phyloP scores from a whole-genome alignment of 306 rosid species.

The Crataegus laevigata region DNA sequence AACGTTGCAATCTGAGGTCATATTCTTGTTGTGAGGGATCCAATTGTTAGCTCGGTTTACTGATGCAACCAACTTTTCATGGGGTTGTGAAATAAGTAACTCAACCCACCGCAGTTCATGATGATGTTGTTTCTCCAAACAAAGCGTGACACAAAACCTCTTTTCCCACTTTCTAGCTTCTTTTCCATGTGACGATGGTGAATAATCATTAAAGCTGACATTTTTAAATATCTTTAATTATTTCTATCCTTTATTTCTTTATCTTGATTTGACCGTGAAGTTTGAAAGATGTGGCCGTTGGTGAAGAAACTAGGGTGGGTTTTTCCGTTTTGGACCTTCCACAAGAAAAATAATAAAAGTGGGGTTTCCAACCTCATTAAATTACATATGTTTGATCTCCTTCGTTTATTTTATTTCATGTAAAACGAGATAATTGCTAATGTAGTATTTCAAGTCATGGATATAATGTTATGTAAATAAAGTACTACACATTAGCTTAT shows the following conservation, averaged over 20 bases:
- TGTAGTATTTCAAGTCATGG: background rate
- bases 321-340: background rate
- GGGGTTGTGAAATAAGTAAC: conserved; percentile 24
- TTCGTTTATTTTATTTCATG: too few relatives aligned
- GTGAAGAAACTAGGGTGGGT: background rate
- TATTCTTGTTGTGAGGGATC: background rate
- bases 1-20: background rate
- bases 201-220: conserved; percentile 27
- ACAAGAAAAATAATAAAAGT: too few relatives aligned
- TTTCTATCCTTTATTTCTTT: background rate
- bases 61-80: conserved; percentile 33
- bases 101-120: conserved; percentile 49
- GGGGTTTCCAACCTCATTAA: background rate
- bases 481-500: too few relatives aligned
- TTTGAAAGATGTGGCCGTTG: conserved; percentile 6
- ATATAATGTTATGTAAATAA: too few relatives aligned
- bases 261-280: background rate
- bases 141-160: background rate
- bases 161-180: conserved; percentile 28
- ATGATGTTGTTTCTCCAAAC: conserved; percentile 27
- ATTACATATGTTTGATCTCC: background rate
- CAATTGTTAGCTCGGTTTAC: background rate
- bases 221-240: background rate
- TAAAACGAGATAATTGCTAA: background rate
- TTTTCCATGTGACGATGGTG: conserved; percentile 24